phyloP scores from a whole-genome alignment of 768 basidiomycete species.

The Lactarius pseudohatsudake region DNA sequence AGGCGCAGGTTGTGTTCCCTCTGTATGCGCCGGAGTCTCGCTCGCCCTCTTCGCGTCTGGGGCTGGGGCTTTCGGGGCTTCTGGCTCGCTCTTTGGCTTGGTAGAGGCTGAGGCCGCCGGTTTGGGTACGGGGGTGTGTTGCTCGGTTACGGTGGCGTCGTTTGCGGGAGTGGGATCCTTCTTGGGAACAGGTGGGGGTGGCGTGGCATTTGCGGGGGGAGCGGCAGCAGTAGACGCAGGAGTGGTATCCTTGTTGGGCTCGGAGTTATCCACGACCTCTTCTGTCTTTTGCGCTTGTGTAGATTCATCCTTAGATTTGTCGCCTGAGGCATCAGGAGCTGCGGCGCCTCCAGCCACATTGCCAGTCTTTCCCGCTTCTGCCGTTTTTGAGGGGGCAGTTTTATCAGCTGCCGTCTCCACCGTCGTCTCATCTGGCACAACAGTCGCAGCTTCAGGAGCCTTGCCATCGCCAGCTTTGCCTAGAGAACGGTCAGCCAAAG shows the following conservation, averaged over 20 bases:
- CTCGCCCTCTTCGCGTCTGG: not conserved
- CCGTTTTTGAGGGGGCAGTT: not conserved
- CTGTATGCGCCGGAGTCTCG: not conserved
- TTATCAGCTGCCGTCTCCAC: not conserved
- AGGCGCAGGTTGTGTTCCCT: not conserved
- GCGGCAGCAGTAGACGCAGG: not conserved
- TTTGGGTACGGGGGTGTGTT: not conserved
- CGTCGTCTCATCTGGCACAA: not conserved
- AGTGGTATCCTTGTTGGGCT: not conserved
- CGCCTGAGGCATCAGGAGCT: not conserved
- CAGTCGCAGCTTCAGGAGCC: not conserved
- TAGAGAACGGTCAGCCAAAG: not conserved
- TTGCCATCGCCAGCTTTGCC: not conserved
- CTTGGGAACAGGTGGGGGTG: conserved; percentile 5
- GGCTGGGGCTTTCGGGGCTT: not conserved
- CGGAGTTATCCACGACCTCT: not conserved
- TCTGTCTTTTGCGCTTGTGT: not conserved
- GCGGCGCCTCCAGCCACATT: not conserved
- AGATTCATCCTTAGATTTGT: not conserved
- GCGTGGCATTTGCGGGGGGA: not conserved
- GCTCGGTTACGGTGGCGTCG: not conserved
- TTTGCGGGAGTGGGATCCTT: not conserved
- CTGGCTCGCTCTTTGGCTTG: not conserved
- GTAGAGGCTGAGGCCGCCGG: not conserved
- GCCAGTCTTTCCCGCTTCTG: not conserved